Evolutionary conservation across 352 stramenopile species (phyloP).

Genomic region (Globisporangium uncinulatum): DNA sequence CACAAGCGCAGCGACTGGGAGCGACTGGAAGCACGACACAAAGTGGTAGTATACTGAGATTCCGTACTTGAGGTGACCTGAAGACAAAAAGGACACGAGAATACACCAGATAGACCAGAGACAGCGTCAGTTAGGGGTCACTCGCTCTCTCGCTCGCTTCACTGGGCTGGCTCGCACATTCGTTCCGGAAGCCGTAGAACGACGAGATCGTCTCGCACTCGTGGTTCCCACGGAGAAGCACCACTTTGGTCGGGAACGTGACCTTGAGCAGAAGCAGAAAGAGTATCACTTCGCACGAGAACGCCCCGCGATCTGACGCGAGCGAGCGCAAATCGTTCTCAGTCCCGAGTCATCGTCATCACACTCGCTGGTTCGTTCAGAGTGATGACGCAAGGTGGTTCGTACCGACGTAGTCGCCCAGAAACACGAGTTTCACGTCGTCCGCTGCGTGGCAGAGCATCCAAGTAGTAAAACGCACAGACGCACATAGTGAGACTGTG

Average conservation of each 20-base stretch:
- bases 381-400: not conserved
- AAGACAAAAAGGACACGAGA: too few species aligned
- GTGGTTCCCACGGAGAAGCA: conserved; percentile 75
- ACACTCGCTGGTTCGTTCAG: too few species aligned
- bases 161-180: conserved; percentile 36
- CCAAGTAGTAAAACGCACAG: not conserved
- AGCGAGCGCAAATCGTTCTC: not conserved
- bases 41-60: conserved; percentile 81
- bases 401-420: conserved; percentile 74
- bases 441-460: not conserved
- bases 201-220: conserved; percentile 84
- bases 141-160: not conserved
- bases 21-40: conserved; percentile 67
- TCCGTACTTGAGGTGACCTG: conserved; percentile 70
- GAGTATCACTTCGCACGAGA: conserved; percentile 80
- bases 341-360: not conserved
- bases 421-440: conserved; percentile 59
- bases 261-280: conserved; percentile 72
- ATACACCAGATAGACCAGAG: too few species aligned
- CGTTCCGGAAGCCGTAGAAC: conserved; percentile 79
- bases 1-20: conserved; percentile 58
- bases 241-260: conserved; percentile 48
- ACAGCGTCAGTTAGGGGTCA: too few species aligned
- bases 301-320: conserved; percentile 52
- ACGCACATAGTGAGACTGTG: too few species aligned